Evolutionary conservation across 441 rosid species (phyloP).

Genomic region (Kokia cookei): DNA sequence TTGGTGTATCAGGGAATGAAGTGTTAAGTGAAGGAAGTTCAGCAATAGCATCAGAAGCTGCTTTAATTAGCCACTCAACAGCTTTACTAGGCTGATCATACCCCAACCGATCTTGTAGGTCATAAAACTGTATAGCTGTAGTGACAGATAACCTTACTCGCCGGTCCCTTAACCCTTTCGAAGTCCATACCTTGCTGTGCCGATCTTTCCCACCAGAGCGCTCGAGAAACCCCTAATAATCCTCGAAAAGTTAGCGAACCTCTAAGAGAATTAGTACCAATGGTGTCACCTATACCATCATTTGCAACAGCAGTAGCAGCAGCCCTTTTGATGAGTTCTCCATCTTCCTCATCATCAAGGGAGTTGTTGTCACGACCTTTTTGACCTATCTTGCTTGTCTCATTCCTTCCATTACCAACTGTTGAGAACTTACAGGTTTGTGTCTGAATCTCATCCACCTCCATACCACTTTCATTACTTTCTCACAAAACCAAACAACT

Average conservation of each 20-base stretch:
- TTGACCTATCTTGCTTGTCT: conserved; percentile 30
- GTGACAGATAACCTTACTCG: conserved; percentile 83
- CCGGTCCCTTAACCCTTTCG: conserved; percentile 83
- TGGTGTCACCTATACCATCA: not conserved
- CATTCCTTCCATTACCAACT: conserved; percentile 36
- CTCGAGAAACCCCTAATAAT: conserved; percentile 94
- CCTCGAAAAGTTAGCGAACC: conserved; percentile 73
- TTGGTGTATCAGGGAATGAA: conserved; percentile 57
- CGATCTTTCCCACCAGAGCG: conserved; percentile 98
- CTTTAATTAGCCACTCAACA: conserved; percentile 87
- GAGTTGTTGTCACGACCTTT: conserved; percentile 25
- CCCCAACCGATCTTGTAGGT: conserved; percentile 90
- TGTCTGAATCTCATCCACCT: conserved; percentile 64
- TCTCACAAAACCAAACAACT: conserved; percentile 13
- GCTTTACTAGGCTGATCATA: conserved; percentile 97
- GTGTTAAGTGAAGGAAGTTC: conserved; percentile 79
- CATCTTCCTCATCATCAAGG: conserved; percentile 52
- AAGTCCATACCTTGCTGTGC: conserved; percentile 94
- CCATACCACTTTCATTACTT: conserved; percentile 93
- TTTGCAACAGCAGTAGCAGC: conserved; percentile 14
- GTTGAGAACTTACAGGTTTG: conserved; percentile 59
- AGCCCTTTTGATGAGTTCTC: conserved; percentile 41
- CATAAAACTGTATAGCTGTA: conserved; percentile 92
- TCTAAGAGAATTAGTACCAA: conserved; percentile 31
- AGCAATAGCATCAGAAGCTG: conserved; percentile 67